Base-by-base conservation (phyloP, 2,329 filamentous ascomycete genomes). In the Cryphonectria carpinicola region DNA sequence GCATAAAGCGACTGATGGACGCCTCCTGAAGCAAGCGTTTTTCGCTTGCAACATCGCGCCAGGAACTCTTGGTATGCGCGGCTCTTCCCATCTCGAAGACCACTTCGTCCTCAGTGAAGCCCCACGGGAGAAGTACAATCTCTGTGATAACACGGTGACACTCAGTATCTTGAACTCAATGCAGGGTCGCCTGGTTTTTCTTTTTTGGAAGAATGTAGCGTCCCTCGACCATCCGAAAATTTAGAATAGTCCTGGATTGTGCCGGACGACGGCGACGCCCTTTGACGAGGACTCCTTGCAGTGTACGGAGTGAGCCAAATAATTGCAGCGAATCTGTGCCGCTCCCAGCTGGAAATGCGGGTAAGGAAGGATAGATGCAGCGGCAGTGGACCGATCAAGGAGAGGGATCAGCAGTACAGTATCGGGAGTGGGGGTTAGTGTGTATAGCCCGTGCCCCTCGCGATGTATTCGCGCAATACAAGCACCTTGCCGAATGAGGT, bases 41-140 rank as follows among this genome's bases (percentile, higher is more conserved):
- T 35, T 70, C 49, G n/a, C 32, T 68, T 14, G 56, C 71, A 3
- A 70, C 41, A n/a, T 70, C 65, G 35, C 62, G 68, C 71, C 71
- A 72, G 10, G 54, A 3, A 41, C 58, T 62, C 13, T 62, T 46
- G 41, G 14, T 19, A 8, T 25, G 37, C 32, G 13, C 17, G 11
- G n/a, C 17, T 2, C 22, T 37, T 25, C 3, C 66, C 56, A 46
- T 56, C 64, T 7, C 32, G 35, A 37, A n/a, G 32, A 32, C 32
- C 32, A 32, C 3, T 32, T 32, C 32, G 32, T 32, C 32, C 32
- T 32, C 32, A 32, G 32, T 32, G 32, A 32, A 32, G 32, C 32
- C 32, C 32, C 32, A 32, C 32, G 32, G 32, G 32, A 32, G 4
- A 32, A 32, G 32, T 32, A 32, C 32, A 32, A 3, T 28, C 28